A percentile compares a stretch with the other conserved stretches of the same genome.
phyloP scores from a whole-genome alignment of 352 stramenopile species.

The Globisporangium cystogenes region DNA sequence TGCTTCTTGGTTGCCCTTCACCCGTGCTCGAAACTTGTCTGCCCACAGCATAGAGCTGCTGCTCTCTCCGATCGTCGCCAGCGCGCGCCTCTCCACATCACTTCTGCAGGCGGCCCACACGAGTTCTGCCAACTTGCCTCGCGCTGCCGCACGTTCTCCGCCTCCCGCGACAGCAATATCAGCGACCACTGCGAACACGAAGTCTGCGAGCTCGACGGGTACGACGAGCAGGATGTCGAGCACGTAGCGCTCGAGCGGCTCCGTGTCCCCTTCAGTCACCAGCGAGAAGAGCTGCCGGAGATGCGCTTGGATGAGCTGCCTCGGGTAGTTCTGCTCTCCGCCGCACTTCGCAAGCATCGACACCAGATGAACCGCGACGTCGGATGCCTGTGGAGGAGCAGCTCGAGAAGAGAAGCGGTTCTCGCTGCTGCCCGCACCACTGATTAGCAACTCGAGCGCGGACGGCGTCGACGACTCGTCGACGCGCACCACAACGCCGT shows the following conservation, averaged over 20 bases:
- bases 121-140: slow-evolving; percentile 14
- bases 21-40: background rate
- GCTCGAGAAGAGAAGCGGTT: background rate
- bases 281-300: slow-evolving; percentile 30
- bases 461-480: slow-evolving; percentile 51
- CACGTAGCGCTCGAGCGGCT: slow-evolving; percentile 23
- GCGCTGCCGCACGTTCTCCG: slow-evolving; percentile 7
- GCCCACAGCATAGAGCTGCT: slow-evolving; percentile 1
- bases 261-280: background rate
- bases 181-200: slow-evolving; percentile 35
- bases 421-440: background rate
- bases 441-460: slow-evolving; percentile 27
- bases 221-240: slow-evolving; percentile 49
- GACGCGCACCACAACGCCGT: slow-evolving; percentile 50
- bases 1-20: background rate
- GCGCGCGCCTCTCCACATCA: slow-evolving; percentile 24
- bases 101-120: slow-evolving; percentile 29
- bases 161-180: slow-evolving; percentile 7
- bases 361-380: slow-evolving; percentile 47
- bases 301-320: slow-evolving; percentile 63
- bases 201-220: slow-evolving; percentile 46
- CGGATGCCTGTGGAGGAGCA: background rate
- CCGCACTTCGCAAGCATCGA: slow-evolving; percentile 63
- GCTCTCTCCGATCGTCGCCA: slow-evolving; percentile 19
- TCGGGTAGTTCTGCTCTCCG: slow-evolving; percentile 46